These are phyloP conservation scores for Yarrowia hollandica DNA, from an alignment of 805 yeast species.

Conservation along the genomic window DNA sequence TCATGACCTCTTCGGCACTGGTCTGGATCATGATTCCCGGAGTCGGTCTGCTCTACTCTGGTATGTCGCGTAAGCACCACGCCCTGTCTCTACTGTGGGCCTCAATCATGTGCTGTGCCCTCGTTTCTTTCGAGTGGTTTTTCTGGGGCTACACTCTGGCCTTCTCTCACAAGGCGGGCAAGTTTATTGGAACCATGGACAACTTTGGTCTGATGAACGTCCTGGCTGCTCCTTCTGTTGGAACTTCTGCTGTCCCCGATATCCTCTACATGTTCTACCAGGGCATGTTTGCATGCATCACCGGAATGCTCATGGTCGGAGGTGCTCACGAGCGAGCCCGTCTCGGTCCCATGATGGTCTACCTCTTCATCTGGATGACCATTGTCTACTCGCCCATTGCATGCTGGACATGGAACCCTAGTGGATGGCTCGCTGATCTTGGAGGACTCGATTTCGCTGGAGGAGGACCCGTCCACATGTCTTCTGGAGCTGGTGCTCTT, in stretches of 20 bases:
- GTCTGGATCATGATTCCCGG: constrained; percentile 88
- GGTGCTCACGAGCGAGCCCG: constrained; percentile 98
- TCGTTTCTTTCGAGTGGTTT: constrained; percentile 93
- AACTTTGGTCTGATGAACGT: constrained; percentile 80
- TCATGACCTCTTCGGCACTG: constrained; percentile 49
- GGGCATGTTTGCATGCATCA: constrained; percentile 93
- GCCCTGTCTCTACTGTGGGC: constrained; percentile 96
- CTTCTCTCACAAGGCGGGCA: constrained; percentile 68
- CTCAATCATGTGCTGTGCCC: constrained; percentile 80
- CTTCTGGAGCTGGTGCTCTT: constrained; percentile 92
- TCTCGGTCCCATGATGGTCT: constrained; percentile 94
- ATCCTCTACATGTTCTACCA: constrained; percentile 87
- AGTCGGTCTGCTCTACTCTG: constrained; percentile 88
- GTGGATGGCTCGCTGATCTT: constrained; percentile 81
- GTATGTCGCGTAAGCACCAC: constrained; percentile 90
- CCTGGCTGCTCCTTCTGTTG: constrained; percentile 75
- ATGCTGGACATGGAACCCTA: constrained; percentile 95
- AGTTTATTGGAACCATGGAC: constrained; percentile 76
- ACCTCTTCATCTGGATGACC: constrained; percentile 90
- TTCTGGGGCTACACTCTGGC: constrained; percentile 96
- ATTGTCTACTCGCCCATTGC: constrained; percentile 95
- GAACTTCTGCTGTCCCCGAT: constrained; percentile 70
- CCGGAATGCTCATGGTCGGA: constrained; percentile 93
- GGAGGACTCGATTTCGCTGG: constrained; percentile 97
- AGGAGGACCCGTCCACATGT: constrained; percentile 96